Evolutionary conservation across 768 basidiomycete genomes (phyloP), one percentile per base, ranked within the genome.

Genomic region (Lentinus tigrinus): DNA sequence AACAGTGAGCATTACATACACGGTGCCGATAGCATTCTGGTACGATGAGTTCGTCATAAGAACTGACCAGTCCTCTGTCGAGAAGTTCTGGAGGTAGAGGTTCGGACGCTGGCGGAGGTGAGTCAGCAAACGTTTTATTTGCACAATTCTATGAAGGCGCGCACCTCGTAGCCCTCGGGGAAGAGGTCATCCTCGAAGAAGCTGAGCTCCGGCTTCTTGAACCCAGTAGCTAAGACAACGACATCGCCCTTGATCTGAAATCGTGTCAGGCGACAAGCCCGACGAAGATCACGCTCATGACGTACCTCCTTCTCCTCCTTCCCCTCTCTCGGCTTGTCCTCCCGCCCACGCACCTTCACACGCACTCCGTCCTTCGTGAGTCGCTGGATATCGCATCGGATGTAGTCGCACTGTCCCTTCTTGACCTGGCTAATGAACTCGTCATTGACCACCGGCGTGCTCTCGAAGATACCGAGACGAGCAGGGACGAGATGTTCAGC

Each of bases 81-180:
- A 73, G 70, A 85, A 83, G 65, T 81, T 83, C 58, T 83, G 81
- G 16, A 83, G 72, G 59, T 83, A 83, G 47, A 82, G 60, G 52
- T 80, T 73, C 17, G 82, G 81, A 21, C 79, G 72, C 73, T 78
- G 58, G 27, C 11, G 17, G 24, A 36, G 54, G 49, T 11, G 2
- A n/a, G 28, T 55, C 19, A 47, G 23, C 28, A 5, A 26, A 3
- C 21, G 24, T 48, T 3, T 24, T 17, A 40, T 9, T 28, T 8
- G n/a, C 10, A 47, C 13, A 17, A 13, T 21, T n/a, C 21, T n/a
- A 9, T 1, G 16, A 24, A n/a, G 6, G 34, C 46, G 57, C 67
- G 17, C 37, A 77, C 79, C 57, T 80, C 72, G 52, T 81, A 80
- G 4, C 72, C 75, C 47, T 79, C 77, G 0, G 81, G 81, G 68